Conservation (phyloP, 345 rosid species). For the Abelmoschus esculentus region DNA sequence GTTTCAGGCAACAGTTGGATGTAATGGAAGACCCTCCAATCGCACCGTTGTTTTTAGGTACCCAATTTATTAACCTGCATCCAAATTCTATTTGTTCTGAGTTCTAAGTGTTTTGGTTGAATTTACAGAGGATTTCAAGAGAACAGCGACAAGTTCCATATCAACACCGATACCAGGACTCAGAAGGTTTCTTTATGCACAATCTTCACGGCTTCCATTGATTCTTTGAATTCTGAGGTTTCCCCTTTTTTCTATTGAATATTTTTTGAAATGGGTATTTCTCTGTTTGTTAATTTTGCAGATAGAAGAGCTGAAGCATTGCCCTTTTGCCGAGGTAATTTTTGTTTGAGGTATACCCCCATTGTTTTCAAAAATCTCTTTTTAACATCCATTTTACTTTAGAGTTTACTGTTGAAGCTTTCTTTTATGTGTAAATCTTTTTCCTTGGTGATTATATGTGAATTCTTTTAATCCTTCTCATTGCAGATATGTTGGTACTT, state of each 20-base stretch:
- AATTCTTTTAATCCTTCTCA: neutral
- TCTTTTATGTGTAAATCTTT: neutral
- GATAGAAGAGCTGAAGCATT: conserved; percentile 79
- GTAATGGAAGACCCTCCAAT: conserved; percentile 71
- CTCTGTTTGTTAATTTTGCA: conserved; percentile 19
- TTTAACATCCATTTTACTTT: neutral
- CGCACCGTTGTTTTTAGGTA: conserved; percentile 85
- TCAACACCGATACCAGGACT: conserved; percentile 62
- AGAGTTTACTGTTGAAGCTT: neutral
- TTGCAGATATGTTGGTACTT: conserved; percentile 80
- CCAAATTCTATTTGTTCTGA: neutral
- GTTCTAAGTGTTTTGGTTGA: neutral
- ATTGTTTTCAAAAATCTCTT: neutral
- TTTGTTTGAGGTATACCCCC: neutral
- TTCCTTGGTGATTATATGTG: neutral
- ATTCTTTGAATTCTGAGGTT: neutral
- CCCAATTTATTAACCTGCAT: neutral
- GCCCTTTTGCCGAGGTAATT: conserved; percentile 73
- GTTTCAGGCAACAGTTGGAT: conserved; percentile 70
- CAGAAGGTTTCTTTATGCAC: conserved; percentile 40
- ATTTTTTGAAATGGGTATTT: neutral
- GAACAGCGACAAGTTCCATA: conserved; percentile 45
- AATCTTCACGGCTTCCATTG: neutral
- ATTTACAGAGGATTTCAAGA: conserved; percentile 73
- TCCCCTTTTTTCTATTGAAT: neutral